Conservation (phyloP, 2,329 filamentous ascomycete genomes). For the Fusarium buxicola region DNA sequence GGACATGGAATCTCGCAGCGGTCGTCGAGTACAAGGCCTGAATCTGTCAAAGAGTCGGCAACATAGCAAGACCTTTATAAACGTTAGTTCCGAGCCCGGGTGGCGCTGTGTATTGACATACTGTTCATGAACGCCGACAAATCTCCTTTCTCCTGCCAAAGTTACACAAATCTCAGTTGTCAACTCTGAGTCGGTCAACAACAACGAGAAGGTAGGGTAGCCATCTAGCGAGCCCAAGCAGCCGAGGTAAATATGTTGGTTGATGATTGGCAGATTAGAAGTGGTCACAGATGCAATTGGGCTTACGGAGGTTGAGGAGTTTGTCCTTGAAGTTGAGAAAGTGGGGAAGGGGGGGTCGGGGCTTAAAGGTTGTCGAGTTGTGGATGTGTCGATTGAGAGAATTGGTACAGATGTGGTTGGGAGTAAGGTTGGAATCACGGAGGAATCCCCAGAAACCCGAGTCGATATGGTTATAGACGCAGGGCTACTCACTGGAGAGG, state of each 20-base stretch:
- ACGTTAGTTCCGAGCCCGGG: neutral
- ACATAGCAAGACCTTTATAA: slow-evolving; percentile 20
- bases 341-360: too few relatives aligned
- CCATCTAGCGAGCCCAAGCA: slow-evolving; percentile 20
- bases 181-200: slow-evolving; percentile 9
- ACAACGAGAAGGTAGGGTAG: slow-evolving; percentile 15
- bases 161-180: slow-evolving; percentile 18
- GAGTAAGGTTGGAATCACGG: too few relatives aligned
- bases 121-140: slow-evolving; percentile 9
- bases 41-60: neutral
- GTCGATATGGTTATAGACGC: too few relatives aligned
- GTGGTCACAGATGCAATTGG: neutral
- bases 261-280: slow-evolving; percentile 20
- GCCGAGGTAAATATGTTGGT: slow-evolving; percentile 8
- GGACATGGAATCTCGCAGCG: slow-evolving; percentile 19
- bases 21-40: neutral
- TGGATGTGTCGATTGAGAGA: too few relatives aligned
- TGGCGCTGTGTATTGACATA: neutral
- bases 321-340: too few relatives aligned
- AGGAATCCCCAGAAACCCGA: too few relatives aligned
- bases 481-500: too few relatives aligned
- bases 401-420: too few relatives aligned
- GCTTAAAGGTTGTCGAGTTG: too few relatives aligned
- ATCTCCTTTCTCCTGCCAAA: neutral
- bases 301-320: too few relatives aligned